Percentiles rank a stretch among this genome's conserved stretches.
phyloP scores from a whole-genome alignment of 768 basidiomycete species.

The Tubosaeta sp. region DNA sequence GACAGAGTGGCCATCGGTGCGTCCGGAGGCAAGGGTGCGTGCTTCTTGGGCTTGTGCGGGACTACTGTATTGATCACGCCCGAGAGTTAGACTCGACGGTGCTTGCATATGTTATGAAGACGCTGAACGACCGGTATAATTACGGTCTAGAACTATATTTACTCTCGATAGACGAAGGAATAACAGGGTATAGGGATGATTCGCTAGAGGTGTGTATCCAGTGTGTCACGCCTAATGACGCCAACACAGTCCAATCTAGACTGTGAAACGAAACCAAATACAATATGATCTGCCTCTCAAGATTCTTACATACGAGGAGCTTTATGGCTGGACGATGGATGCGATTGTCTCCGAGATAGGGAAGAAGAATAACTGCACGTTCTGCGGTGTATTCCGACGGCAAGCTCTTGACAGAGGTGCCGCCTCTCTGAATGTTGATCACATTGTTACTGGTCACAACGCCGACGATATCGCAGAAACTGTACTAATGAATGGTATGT shows the following conservation, averaged over 20 bases:
- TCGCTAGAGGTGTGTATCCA: conserved; percentile 74
- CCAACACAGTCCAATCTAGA: conserved; percentile 45
- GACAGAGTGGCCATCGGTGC: conserved; percentile 97
- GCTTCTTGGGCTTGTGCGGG: neutral
- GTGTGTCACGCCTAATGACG: conserved; percentile 3
- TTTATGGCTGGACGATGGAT: conserved; percentile 99
- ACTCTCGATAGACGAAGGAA: conserved; percentile 97
- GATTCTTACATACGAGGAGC: conserved; percentile 91
- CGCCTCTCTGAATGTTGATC: conserved; percentile 81
- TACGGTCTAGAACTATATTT: conserved; percentile 90
- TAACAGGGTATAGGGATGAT: conserved; percentile 96
- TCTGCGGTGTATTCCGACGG: conserved; percentile 95
- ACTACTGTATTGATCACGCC: conserved; percentile 1
- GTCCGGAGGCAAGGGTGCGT: conserved; percentile 92
- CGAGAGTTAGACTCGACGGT: conserved; percentile 83
- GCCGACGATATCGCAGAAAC: conserved; percentile 99
- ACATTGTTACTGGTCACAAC: conserved; percentile 98
- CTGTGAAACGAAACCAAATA: conserved; percentile 93
- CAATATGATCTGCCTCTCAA: conserved; percentile 95
- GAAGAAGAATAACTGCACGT: conserved; percentile 97
- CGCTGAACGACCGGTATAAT: conserved; percentile 87
- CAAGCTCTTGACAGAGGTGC: conserved; percentile 97
- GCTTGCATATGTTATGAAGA: conserved; percentile 94
- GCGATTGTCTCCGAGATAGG: conserved; percentile 91
- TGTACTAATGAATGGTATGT: conserved; percentile 95